Evolutionary conservation across 1,284 basidiomycete genomes (phyloP).

Genomic region (Stereum hirsutum): DNA sequence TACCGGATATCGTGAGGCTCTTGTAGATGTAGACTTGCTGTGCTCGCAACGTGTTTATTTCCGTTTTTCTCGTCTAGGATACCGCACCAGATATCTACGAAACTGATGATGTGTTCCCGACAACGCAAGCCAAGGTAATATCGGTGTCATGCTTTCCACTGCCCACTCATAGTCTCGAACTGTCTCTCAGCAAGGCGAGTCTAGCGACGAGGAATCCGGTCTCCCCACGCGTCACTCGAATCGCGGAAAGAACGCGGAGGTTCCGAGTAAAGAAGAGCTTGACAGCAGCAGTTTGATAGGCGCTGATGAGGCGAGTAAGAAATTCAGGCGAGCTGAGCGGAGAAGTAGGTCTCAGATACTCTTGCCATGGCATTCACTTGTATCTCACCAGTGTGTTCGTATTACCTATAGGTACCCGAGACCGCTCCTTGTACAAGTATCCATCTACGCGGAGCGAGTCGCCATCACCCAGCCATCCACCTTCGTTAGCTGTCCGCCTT

Average conservation of each 20-base stretch:
- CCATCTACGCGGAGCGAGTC: conserved; percentile 53
- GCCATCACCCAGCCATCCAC: conserved; percentile 24
- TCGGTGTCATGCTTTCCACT: neutral
- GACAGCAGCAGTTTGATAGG: conserved; percentile 38
- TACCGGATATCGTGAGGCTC: conserved; percentile 77
- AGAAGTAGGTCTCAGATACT: conserved; percentile 26
- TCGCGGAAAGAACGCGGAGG: conserved; percentile 24
- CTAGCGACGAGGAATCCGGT: conserved; percentile 53
- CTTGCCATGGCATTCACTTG: neutral
- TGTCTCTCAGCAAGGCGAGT: conserved; percentile 43
- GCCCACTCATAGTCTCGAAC: neutral
- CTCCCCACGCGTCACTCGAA: conserved; percentile 26
- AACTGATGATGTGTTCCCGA: conserved; percentile 69
- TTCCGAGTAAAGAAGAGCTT: conserved; percentile 35
- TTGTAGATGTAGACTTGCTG: conserved; percentile 1
- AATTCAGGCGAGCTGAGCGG: conserved; percentile 61
- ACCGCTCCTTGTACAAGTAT: conserved; percentile 52
- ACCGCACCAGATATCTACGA: conserved; percentile 90
- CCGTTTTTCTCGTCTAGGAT: conserved; percentile 43
- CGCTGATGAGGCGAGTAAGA: conserved; percentile 54
- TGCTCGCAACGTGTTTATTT: neutral
- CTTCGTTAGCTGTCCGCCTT: conserved; percentile 53
- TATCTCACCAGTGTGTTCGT: neutral
- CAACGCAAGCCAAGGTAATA: conserved; percentile 38
- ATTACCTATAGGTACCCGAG: conserved; percentile 27